Base-by-base conservation (phyloP, 495 filamentous ascomycete genomes). In the Penicillium manginii region DNA sequence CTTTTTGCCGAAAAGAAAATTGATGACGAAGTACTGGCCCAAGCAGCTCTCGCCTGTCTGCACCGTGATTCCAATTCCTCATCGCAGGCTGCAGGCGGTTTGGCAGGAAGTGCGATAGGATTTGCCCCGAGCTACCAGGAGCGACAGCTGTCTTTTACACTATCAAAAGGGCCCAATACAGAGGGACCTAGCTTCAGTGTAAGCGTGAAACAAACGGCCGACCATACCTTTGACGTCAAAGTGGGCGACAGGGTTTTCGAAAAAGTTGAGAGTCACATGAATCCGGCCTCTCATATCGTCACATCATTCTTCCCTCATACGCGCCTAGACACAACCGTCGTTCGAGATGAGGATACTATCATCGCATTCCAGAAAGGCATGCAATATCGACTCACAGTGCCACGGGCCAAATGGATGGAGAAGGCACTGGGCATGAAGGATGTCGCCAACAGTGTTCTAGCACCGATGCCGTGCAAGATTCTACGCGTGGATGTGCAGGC, bases 401-500 rank as follows among this genome's bases (percentile, higher is more conserved):
- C 86, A 17, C 77, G 81, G 29, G 93, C 93, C 0, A 79, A 77
- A 8, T 98, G 93, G 92, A 86, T 88, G 61, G 91, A 91, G 60
- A 92, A 93, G 71, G 92, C 91, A 6, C 74, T 96, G 10, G 93
- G 93, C 1, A 74, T 90, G 58, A 92, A 90, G 68, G 91, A 96
- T 66, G 80, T 84, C 0, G 76, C 85, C 18, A 93, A 93, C 57
- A 94, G 88, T 67, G 92, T 98, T 14, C 75, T 91, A 48, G 89
- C 93, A 22, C 93, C 93, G 1, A 97, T 97, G 93, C 93, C 93
- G 11, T 96, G 93, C 74, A 97, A 96, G 76, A 85, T 97, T 5
- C 73, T 97, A 58, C 83, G 91, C 51, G 91, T 96, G 31, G 88
- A 93, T 69, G 90, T 93, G 54, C 73, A 84, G 53, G 91, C 88